Evolutionary conservation across 192 early-diverging fungal species (phyloP).

Genomic region (Entophlyctis luteolus): DNA sequence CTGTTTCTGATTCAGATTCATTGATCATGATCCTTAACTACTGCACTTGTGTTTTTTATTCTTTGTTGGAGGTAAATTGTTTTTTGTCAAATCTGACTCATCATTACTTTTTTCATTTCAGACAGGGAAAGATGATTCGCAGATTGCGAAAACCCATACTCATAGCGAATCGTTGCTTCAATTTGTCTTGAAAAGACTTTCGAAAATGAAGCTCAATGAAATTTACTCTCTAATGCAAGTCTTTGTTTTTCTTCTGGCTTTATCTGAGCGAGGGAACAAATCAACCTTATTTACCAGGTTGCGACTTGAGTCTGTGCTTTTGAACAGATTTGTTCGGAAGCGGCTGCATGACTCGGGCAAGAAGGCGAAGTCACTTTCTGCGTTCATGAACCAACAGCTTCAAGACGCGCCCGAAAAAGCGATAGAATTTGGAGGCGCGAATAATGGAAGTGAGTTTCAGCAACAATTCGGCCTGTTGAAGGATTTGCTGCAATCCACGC

Average conservation of each 20-base stretch:
- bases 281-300: background rate
- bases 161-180: conserved; percentile 2
- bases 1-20: background rate
- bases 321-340: conserved; percentile 9
- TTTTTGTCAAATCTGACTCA: background rate
- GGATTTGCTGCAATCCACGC: background rate
- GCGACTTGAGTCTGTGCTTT: conserved; percentile 7
- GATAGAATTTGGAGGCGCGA: background rate
- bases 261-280: too few relatives aligned
- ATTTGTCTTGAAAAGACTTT: conserved; percentile 11
- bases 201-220: background rate
- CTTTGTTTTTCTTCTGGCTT: background rate
- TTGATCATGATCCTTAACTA: background rate
- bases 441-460: background rate
- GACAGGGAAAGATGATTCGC: conserved; percentile 14
- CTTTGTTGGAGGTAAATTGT: conserved; percentile 8
- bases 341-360: background rate
- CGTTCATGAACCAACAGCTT: background rate
- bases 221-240: conserved; percentile 7
- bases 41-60: conserved; percentile 16
- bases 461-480: background rate
- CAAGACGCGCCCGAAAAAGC: too few relatives aligned
- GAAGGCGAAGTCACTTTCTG: background rate
- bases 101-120: background rate
- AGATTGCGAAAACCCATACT: conserved; percentile 9